phyloP scores from a whole-genome alignment of 129 eudicot genomes.

The Scalesia atractyloides region DNA sequence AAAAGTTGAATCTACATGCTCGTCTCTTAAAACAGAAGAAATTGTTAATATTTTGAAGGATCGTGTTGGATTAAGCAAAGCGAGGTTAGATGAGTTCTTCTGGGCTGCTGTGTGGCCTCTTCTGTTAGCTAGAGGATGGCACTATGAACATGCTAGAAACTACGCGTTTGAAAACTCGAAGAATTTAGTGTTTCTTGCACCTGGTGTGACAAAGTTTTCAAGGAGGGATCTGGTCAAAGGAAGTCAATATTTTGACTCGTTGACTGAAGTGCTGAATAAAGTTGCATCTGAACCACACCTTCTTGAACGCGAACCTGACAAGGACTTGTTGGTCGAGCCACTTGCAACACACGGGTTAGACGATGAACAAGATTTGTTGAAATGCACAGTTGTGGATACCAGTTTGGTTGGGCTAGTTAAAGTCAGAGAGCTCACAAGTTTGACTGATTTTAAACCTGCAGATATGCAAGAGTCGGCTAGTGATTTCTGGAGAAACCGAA shows the following conservation, averaged over 20 bases:
- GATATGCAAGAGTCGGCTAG: conserved; percentile 5
- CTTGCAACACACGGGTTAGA: conserved; percentile 17
- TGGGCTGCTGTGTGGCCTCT: conserved; percentile 83
- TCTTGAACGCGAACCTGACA: conserved; percentile 45
- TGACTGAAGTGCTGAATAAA: conserved; percentile 51
- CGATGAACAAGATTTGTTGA: conserved; percentile 17
- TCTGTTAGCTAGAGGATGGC: conserved; percentile 66
- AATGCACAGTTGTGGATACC: conserved; percentile 46
- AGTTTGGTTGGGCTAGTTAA: conserved; percentile 33
- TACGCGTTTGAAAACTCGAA: conserved; percentile 28
- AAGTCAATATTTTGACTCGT: conserved; percentile 56
- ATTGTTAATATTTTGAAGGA: conserved; percentile 46
- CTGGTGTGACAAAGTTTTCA: conserved; percentile 62
- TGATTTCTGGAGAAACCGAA: conserved; percentile 11
- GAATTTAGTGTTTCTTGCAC: conserved; percentile 56
- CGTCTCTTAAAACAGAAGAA: conserved; percentile 43
- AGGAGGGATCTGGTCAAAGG: conserved; percentile 51
- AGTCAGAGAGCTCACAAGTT: conserved; percentile 34
- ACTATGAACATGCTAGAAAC: conserved; percentile 51
- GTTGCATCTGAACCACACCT: conserved; percentile 56
- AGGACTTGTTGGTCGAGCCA: conserved; percentile 21
- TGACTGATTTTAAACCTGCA: conserved; percentile 22
- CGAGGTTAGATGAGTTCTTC: conserved; percentile 50
- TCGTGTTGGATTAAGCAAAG: conserved; percentile 54
- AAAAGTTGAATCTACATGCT: conserved; percentile 19